Percentiles rank a stretch among this genome's conserved stretches.
These are phyloP conservation scores for Arthroderma sp. DNA, from an alignment of 2,329 filamentous ascomycete genomes.

Conservation along the genomic window DNA sequence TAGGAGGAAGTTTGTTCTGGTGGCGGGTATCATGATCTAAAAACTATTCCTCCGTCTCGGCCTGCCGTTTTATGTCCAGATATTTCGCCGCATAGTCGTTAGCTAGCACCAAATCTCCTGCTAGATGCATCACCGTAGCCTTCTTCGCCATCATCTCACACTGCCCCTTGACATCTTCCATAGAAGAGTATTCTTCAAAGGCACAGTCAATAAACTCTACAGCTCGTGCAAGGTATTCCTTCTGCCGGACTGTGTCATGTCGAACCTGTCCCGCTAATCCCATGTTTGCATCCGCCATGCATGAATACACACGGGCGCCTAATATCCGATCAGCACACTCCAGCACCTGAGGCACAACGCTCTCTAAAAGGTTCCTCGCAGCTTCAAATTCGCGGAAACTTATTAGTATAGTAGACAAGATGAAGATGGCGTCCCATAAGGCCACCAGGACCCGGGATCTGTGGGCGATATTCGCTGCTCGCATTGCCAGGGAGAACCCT, in stretches of 20 bases:
- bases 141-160: constrained; percentile 75
- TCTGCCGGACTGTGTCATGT: constrained; percentile 32
- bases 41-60: background rate
- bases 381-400: constrained; percentile 58
- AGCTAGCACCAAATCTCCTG: constrained; percentile 50
- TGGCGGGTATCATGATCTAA: no score
- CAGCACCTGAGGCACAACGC: constrained; percentile 61
- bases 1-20: no score
- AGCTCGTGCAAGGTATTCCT: constrained; percentile 47
- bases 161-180: constrained; percentile 57
- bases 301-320: constrained; percentile 53
- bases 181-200: constrained; percentile 49
- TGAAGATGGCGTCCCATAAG: constrained; percentile 59
- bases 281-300: constrained; percentile 65
- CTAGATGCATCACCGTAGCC: constrained; percentile 58
- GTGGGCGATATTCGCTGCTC: constrained; percentile 62
- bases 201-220: constrained; percentile 50
- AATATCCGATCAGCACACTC: constrained; percentile 54
- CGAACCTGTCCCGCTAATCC: constrained; percentile 52
- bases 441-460: constrained; percentile 53
- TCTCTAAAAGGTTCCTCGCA: constrained; percentile 50
- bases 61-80: constrained; percentile 37
- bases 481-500: constrained; percentile 62
- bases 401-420: constrained; percentile 55
- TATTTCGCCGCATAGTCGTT: constrained; percentile 57